Percentiles rank a stretch among this genome's conserved stretches.
These are phyloP conservation scores for Phytophthora syringae DNA, from an alignment of 352 stramenopile species.

Conservation along the genomic window DNA sequence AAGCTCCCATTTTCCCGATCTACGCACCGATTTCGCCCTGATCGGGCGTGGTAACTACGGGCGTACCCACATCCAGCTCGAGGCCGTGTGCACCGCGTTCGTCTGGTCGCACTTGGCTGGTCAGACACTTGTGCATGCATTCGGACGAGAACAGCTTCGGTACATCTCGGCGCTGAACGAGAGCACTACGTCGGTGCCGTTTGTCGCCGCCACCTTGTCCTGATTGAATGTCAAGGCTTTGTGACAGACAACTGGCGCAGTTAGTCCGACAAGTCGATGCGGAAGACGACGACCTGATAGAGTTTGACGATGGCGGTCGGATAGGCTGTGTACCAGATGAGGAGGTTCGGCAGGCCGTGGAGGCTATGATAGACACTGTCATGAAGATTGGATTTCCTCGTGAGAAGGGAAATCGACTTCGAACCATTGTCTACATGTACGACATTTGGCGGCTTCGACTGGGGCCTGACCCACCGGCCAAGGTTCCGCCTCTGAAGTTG, in stretches of 20 bases:
- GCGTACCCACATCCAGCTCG: slow-evolving; percentile 77
- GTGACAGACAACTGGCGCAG: too few species aligned
- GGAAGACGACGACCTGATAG: neutral
- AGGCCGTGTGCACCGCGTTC: slow-evolving; percentile 72
- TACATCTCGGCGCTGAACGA: slow-evolving; percentile 77
- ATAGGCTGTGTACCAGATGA: neutral
- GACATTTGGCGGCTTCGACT: neutral
- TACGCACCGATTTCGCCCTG: slow-evolving; percentile 75
- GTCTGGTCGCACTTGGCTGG: slow-evolving; percentile 70
- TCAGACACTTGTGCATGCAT: slow-evolving; percentile 73
- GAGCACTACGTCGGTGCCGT: slow-evolving; percentile 38
- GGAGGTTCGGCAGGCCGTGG: neutral
- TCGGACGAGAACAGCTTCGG: slow-evolving; percentile 78
- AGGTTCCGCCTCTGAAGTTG: slow-evolving; percentile 8
- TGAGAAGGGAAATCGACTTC: neutral
- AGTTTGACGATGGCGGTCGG: neutral
- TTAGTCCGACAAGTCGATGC: too few species aligned
- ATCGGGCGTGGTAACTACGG: slow-evolving; percentile 68
- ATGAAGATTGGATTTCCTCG: neutral
- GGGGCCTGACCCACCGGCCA: neutral
- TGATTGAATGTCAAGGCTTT: neutral
- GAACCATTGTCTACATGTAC: neutral
- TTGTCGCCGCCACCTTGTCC: slow-evolving; percentile 12
- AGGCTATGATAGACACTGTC: neutral
- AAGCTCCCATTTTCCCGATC: neutral